phyloP scores from a whole-genome alignment of 2,329 filamentous ascomycete genomes.

The Trichophyton rubrum region DNA sequence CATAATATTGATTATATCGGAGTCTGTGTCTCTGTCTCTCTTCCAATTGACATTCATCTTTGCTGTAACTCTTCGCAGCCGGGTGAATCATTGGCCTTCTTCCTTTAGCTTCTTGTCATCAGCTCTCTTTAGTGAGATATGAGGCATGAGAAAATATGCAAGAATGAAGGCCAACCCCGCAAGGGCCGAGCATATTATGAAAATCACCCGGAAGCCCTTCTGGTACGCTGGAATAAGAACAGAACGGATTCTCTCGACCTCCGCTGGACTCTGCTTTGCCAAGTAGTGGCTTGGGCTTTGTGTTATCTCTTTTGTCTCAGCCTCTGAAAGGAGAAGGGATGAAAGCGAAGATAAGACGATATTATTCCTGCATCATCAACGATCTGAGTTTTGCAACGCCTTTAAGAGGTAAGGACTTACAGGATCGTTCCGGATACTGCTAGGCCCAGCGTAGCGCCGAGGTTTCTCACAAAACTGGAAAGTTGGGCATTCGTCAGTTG shows the following conservation, averaged over 20 bases:
- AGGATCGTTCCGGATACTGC: constrained; percentile 32
- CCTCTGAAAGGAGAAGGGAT: constrained; percentile 16
- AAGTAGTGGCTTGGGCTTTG: constrained; percentile 22
- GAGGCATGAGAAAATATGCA: constrained; percentile 27
- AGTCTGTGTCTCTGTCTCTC: neutral
- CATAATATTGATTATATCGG: neutral
- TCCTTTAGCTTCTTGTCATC: constrained; percentile 10
- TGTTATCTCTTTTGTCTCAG: constrained; percentile 19
- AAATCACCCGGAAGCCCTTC: constrained; percentile 30
- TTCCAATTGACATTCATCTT: neutral
- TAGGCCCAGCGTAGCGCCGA: constrained; percentile 31
- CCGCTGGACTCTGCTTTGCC: constrained; percentile 16
- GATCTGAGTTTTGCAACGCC: neutral
- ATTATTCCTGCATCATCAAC: constrained; percentile 20
- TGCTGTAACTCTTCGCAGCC: neutral
- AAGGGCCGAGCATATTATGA: constrained; percentile 27
- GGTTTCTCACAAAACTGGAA: constrained; percentile 30
- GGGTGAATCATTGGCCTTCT: neutral
- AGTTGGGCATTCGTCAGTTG: neutral
- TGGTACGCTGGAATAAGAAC: constrained; percentile 27
- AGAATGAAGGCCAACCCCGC: constrained; percentile 26
- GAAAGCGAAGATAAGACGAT: constrained; percentile 16
- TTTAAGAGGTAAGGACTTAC: constrained; percentile 13
- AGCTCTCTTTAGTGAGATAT: constrained; percentile 18
- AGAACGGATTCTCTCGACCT: constrained; percentile 16